A percentile compares a stretch with the other conserved stretches of the same genome.
Conservation (phyloP, 257 asterid species). For the Ophiorrhiza pumila region DNA sequence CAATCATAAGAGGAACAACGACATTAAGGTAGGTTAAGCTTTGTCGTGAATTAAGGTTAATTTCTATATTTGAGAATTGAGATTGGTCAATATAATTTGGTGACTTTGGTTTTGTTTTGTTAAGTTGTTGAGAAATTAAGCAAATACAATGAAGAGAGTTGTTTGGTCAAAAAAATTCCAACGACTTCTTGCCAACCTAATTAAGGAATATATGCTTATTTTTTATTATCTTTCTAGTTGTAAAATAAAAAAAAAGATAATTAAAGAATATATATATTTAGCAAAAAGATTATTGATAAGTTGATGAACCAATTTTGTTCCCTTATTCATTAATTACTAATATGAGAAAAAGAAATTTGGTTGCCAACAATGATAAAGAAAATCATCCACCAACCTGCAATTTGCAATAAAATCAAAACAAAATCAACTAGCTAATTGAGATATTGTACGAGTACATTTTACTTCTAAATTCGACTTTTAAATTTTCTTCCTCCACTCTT, state of each 20-base stretch:
- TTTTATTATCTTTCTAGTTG: background rate
- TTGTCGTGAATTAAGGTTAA: background rate
- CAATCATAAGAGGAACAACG: slow-evolving; percentile 8
- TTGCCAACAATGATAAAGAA: background rate
- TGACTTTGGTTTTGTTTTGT: slow-evolving; percentile 10
- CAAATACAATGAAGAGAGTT: background rate
- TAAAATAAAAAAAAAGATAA: background rate
- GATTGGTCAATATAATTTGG: no score
- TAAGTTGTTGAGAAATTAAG: slow-evolving; percentile 35
- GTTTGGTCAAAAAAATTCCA: slow-evolving; percentile 18
- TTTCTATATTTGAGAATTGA: background rate
- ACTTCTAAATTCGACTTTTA: no score
- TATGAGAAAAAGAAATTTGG: background rate
- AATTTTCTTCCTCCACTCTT: no score
- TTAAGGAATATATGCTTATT: slow-evolving; percentile 3
- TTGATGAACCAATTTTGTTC: background rate
- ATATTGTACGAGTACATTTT: no score
- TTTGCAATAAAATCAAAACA: background rate
- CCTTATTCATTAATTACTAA: slow-evolving; percentile 5
- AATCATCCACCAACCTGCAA: background rate
- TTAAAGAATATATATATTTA: background rate
- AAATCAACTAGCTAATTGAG: background rate
- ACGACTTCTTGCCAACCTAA: slow-evolving; percentile 22
- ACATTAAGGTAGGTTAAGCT: background rate
- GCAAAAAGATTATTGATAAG: background rate